Evolutionary conservation across 345 rosid genomes (phyloP), one percentile per base, ranked within the genome.

Genomic region (Excoecaria agallocha): DNA sequence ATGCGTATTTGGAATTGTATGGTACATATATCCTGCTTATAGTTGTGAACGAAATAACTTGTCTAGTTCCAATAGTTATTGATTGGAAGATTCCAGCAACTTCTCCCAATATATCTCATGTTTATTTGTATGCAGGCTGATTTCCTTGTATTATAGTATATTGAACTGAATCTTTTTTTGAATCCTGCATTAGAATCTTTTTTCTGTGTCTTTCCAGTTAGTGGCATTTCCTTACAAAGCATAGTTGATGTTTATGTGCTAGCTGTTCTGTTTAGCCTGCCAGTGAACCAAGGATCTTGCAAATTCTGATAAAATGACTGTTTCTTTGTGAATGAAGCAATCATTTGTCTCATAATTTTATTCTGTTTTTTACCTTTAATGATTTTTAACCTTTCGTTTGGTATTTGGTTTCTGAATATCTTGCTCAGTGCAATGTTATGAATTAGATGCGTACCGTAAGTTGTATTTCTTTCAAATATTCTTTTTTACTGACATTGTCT

Each of bases 171-270:
- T 12, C 59, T 50, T 15, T 54, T 15, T 51, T 8, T 49, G 54
- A 54, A 64, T 54, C 57, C 3, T 59, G 43, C n/a, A 52, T 54
- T 25, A 17, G 8, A 41, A 54, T 51, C 57, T 3, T 62, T 8
- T 12, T 38, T 46, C 25, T 6, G 6, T 37, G 22, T 30, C 15
- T 51, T 62, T 38, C 38, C 38, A 22, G 11, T 65, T 65, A 65
- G 19, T 35, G 19, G 45, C 43, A 43, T 55, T 20, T 41, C 39
- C 20, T 65, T n/a, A 65, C 13, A 52, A 65, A 50, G 52, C 30
- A 38, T 11, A 20, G 15, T 73, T 65, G 64, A 63, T 38, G 63
- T 49, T 65, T 24, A 51, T 41, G 39, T 63, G 63, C 54, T 41
- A 39, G 52, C 54, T 22, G 19, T 62, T 15, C 64, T 66, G 63